Evolutionary conservation across 352 stramenopile genomes (phyloP).

Genomic region (Phytophthora melonis): DNA sequence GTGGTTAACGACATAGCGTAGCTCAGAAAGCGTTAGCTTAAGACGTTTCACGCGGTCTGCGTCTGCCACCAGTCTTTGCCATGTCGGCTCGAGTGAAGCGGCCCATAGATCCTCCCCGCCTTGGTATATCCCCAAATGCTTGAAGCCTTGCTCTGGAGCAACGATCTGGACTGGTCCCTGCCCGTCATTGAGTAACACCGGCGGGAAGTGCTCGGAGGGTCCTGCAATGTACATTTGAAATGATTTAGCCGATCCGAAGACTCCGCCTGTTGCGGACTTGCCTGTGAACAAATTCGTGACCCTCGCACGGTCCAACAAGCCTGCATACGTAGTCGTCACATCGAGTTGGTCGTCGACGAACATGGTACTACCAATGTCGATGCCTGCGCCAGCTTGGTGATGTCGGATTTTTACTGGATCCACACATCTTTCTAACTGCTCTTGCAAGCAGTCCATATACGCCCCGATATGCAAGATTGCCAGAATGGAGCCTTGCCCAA

Average conservation of each 20-base stretch:
- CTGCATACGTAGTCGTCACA: background rate
- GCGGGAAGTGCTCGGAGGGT: background rate
- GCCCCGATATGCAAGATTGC: constrained; percentile 1
- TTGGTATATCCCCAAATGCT: background rate
- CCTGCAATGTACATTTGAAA: background rate
- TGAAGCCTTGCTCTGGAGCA: background rate
- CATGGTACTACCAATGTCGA: background rate
- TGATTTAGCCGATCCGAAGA: background rate
- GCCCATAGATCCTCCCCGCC: background rate
- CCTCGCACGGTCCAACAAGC: background rate
- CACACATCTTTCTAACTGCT: background rate
- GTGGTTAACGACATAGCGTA: background rate
- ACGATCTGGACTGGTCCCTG: background rate
- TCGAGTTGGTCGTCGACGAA: background rate
- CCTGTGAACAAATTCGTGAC: background rate
- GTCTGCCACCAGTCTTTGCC: background rate
- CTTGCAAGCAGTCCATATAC: background rate
- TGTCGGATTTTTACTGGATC: background rate
- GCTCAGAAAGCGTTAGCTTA: background rate
- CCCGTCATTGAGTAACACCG: background rate
- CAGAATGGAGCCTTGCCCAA: background rate
- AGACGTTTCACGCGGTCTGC: background rate
- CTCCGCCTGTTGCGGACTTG: background rate
- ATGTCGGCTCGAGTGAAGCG: background rate
- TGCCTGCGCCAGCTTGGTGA: background rate